Base-by-base conservation (phyloP, 1,284 basidiomycete genomes). In the Apiotrichum siamense region DNA sequence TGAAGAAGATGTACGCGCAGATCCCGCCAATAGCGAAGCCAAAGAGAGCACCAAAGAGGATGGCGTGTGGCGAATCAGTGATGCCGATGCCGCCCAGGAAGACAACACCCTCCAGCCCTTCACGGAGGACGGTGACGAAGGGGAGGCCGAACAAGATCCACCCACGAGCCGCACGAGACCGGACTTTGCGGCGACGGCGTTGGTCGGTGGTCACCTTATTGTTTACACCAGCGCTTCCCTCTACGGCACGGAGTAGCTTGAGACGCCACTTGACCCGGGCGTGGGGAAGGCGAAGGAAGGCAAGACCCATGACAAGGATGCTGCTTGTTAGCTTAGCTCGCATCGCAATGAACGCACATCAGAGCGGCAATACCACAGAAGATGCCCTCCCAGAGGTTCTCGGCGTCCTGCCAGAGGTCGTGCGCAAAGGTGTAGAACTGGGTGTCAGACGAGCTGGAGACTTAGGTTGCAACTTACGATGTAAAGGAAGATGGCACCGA, bases 61-160 rank as follows among this genome's bases (percentile, higher is more conserved):
- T 89, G 9, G 88, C 80, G 11, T 42, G 36, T 0, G 57, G 53
- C 29, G 44, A 61, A 49, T 62, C 58, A 26, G 62, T 61, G 37
- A 69, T 47, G 9, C 65, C 64, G 25, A 77, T 88, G 39, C 90
- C 89, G 11, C 89, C 87, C 37, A 93, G 86, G 69, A 93, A 93
- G 50, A 94, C 78, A 47, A 93, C 85, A 0, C 87, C 89, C 72
- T 94, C 91, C 57, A 94, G 77, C 52, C 89, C 90, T 77, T 94
- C 91, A 49, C 91, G 84, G 35, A 93, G 77, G 32, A 94, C 87
- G 3, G 90, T 92, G 64, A 93, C 80, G 55, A 91, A 74, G 0
- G 90, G 90, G 3, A 94, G 78, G 35, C 89, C 69, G 74, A 94
- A 88, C 21, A 94, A 78, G 1, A 83, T 80, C 81, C 57, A 63